Base-by-base conservation (phyloP, 2,329 filamentous ascomycete species). In the Elsinoe fawcettii region DNA sequence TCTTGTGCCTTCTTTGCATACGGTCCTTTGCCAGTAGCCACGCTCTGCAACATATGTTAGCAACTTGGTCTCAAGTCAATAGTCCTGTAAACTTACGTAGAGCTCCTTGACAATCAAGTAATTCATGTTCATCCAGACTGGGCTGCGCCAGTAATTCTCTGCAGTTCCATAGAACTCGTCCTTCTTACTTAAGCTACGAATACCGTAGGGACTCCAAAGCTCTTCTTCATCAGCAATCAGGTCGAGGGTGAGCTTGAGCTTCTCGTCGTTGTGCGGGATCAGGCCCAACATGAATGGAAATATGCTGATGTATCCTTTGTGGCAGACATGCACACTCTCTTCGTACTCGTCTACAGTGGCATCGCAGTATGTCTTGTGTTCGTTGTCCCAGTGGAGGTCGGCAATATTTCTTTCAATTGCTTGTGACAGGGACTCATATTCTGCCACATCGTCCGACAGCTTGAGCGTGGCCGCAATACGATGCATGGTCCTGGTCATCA, bases 101-200 rank as follows among this genome's bases (percentile, higher is more conserved):
- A 97, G 82, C 67, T 88, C 84, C 63, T 85, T 82, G 55, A 96
- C 74, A 53, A 88, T 84, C 65, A 97, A 77, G 71, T 96, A 97
- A 74, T 97, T 97, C 63, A 97, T 90, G 68, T 93, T 93, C 67
- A 97, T 87, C 92, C 92, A 97, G 22, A 97, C 81, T 0, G 93
- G 90, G 62, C 89, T 88, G 61, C 90, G 82, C 92, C 93, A 99
- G 76, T 99, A 99, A 72, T 99, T 96, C 75, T 99, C 93, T 1
- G 79, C 88, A 0, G 90, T 95, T 39, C 86, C 90, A 70, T 96
- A 97, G 60, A 90, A 82, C 66, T 86, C 78, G 66, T 92, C 87
- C 65, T 83, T 83, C 73, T 86, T 87, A 74, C 90, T 96, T 70
- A 99, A 72, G 72, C 90, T 96, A 60, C 92, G 81, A 61, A 99